Conservation (phyloP, 495 filamentous ascomycete genomes). For the Amorphotheca resinae region DNA sequence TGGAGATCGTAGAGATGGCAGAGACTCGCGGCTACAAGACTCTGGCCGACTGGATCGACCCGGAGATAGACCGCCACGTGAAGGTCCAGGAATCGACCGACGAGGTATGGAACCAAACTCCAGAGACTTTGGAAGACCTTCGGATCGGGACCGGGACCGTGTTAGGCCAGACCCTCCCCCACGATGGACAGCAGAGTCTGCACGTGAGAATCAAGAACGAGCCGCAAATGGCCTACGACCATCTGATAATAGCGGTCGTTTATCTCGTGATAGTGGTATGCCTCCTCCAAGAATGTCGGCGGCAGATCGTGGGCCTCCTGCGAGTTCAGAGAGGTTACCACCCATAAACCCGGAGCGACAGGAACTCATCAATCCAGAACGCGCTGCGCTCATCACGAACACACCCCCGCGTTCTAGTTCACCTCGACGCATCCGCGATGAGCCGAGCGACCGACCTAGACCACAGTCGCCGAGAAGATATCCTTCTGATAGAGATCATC, state of each 20-base stretch:
- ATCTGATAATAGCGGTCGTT: slow-evolving; percentile 10
- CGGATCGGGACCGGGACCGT: slow-evolving; percentile 19
- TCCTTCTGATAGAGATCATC: slow-evolving; percentile 23
- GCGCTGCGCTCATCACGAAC: slow-evolving; percentile 39
- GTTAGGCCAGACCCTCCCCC: slow-evolving; percentile 15
- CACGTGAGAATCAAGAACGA: slow-evolving; percentile 17
- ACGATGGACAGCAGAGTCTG: slow-evolving; percentile 15
- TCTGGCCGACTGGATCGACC: slow-evolving; percentile 17
- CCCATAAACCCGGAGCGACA: slow-evolving; percentile 15
- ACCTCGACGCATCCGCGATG: slow-evolving; percentile 32
- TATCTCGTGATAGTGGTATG: slow-evolving; percentile 14
- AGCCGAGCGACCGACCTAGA: slow-evolving; percentile 31
- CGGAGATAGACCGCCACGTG: slow-evolving; percentile 18
- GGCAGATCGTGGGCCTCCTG: slow-evolving; percentile 19
- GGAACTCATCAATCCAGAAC: slow-evolving; percentile 40
- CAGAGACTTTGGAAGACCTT: slow-evolving; percentile 18
- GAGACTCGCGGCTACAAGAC: slow-evolving; percentile 21
- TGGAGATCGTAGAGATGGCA: slow-evolving; percentile 20
- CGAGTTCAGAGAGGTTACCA: slow-evolving; percentile 11
- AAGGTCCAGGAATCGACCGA: slow-evolving; percentile 17
- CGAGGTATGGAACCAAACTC: slow-evolving; percentile 19
- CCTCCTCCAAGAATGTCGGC: slow-evolving; percentile 27
- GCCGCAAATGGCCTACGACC: slow-evolving; percentile 4
- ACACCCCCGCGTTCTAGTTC: slow-evolving; percentile 19
- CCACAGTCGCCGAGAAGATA: slow-evolving; percentile 38